Conservation (phyloP, 1,284 basidiomycete species). For the Coniophora puteana region DNA sequence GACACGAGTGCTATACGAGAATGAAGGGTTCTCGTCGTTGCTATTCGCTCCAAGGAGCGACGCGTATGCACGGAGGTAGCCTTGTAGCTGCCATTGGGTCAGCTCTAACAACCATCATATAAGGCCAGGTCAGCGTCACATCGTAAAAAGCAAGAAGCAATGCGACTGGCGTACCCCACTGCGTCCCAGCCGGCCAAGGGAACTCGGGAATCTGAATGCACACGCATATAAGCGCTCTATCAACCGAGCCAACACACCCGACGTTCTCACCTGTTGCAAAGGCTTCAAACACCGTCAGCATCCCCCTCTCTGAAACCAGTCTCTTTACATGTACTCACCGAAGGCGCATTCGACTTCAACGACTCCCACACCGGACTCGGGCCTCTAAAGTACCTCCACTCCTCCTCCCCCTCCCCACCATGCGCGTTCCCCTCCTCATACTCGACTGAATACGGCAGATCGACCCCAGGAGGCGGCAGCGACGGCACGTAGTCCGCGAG, state of each 20-base stretch:
- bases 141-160: background rate
- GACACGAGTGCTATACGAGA: slow-evolving; percentile 46
- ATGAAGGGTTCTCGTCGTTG: slow-evolving; percentile 36
- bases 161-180: slow-evolving; percentile 12
- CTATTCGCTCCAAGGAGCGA: slow-evolving; percentile 38
- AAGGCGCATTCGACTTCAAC: slow-evolving; percentile 40
- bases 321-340: slow-evolving; percentile 25
- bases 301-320: background rate
- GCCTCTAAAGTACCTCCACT: slow-evolving; percentile 25
- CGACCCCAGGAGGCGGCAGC: slow-evolving; percentile 27
- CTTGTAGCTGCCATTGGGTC: slow-evolving; percentile 19
- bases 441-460: slow-evolving; percentile 30
- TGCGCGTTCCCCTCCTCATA: too few relatives aligned
- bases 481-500: slow-evolving; percentile 37
- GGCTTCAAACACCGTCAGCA: slow-evolving; percentile 2
- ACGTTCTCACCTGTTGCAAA: slow-evolving; percentile 4
- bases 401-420: too few relatives aligned
- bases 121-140: background rate
- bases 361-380: slow-evolving; percentile 42
- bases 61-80: slow-evolving; percentile 32
- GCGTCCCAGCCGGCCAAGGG: slow-evolving; percentile 33
- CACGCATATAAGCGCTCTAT: slow-evolving; percentile 17
- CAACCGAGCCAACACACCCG: background rate
- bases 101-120: slow-evolving; percentile 20
- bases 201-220: slow-evolving; percentile 31